These are phyloP conservation scores for Aspergillus amoenus DNA, from an alignment of 2,329 filamentous ascomycete genomes.

Conservation along the genomic window DNA sequence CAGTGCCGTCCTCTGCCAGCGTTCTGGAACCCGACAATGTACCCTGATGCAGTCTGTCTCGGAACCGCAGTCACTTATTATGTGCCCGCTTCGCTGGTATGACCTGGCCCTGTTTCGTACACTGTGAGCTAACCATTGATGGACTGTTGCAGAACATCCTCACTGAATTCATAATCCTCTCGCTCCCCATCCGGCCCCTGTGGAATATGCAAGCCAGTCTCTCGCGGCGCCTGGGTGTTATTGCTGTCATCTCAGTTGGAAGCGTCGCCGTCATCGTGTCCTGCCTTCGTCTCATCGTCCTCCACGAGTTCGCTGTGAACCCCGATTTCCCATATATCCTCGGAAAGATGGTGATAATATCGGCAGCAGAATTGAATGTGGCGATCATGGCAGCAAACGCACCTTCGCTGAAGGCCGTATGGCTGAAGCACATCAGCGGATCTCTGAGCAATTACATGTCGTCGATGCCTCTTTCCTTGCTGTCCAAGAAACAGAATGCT, in stretches of 20 bases:
- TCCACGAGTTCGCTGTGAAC: slow-evolving; percentile 1
- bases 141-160: slow-evolving; percentile 1
- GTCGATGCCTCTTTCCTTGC: neutral
- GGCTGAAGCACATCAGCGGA: slow-evolving; percentile 2
- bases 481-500: neutral
- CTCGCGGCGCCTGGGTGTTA: slow-evolving; percentile 3
- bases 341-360: slow-evolving; percentile 6
- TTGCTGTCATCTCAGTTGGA: slow-evolving; percentile 7
- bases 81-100: slow-evolving; percentile 8
- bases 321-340: slow-evolving; percentile 4
- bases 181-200: slow-evolving; percentile 2
- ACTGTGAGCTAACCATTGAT: no score
- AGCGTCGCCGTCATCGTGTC: slow-evolving; percentile 4
- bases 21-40: neutral
- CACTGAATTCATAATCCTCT: slow-evolving; percentile 3
- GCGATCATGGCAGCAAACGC: slow-evolving; percentile 8
- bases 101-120: neutral
- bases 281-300: slow-evolving; percentile 9
- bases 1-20: slow-evolving; percentile 6
- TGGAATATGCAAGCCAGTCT: slow-evolving; percentile 7
- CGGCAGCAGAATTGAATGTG: slow-evolving; percentile 1
- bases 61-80: slow-evolving; percentile 7
- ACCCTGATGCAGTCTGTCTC: slow-evolving; percentile 2
- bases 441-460: neutral
- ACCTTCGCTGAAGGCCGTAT: slow-evolving; percentile 1